Base-by-base conservation (phyloP, 1,284 basidiomycete genomes). In the Malassezia equina region DNA sequence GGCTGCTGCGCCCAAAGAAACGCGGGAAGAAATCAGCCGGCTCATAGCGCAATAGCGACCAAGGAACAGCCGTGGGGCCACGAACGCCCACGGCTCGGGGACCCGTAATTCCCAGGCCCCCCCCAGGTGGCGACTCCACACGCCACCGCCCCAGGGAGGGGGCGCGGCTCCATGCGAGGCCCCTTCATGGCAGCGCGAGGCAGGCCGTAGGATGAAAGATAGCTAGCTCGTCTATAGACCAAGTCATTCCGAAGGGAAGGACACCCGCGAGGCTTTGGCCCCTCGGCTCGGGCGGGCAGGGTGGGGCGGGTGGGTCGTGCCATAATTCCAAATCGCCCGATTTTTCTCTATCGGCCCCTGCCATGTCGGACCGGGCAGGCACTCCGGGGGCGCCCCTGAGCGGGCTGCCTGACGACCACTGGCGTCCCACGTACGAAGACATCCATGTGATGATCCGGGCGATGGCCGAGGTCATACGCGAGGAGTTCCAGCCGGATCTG, bases 381-480 rank as follows among this genome's bases (percentile, higher is more conserved):
- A 9, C 19, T 39, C 11, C 36, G 1, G 19, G 4, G 32, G 7
- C 32, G 7, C 11, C 32, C 32, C 32, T n/a, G 4, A 25, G 13
- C 4, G 39, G 15, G 13, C 36, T 56, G 19, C 69, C 69, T n/a
- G 72, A 74, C 47, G 67, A 73, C 60, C 68, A 74, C 53, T 65
- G 64, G 61, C 64, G 72, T 12, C 63, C 64, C 27, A 74, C 70
- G 2, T 74, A 74, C 58, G 71, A 74, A 58, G 72, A 74, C 31
- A 69, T 74, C 41, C 72, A 74, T 52, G 55, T 66, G 11, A 60
- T 69, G 54, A 73, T 73, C 49, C 61, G 64, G 44, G 39, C 62
- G 32, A 58, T 64, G 8, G 64, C 72, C n/a, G 55, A 60, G 21
- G 54, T 58, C 45, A 66, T 74, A 55, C 66, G 64, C 52, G 53